Base-by-base conservation (phyloP, 495 filamentous ascomycete genomes). In the Lichenothelia convexa region DNA sequence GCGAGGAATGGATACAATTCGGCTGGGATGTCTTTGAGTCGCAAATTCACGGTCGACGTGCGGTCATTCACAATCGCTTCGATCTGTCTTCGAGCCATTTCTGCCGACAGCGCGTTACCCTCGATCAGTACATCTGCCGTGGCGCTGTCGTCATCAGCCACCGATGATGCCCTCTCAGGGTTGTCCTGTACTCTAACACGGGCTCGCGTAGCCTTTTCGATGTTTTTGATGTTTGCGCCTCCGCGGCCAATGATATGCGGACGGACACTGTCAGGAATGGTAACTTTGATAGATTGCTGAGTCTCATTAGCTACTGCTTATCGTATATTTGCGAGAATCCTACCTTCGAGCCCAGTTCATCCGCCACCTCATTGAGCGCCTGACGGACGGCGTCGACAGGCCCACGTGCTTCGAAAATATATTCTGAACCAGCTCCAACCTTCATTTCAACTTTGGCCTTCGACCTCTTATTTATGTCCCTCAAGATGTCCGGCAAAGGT, bases 1-100 rank as follows among this genome's bases (percentile, higher is more conserved):
- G 80, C 77, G 53, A 99, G 80, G 62, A 95, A 95, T 11, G 87
- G 91, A 58, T 84, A 99, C 53, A 81, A 91, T 51, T 93, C 83
- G 15, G 86, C 74, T 2, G 86, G 87, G 40, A 94, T 76, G 12
- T 76, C 68, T 54, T 73, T 77, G 41, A 97, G 53, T 23, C 73
- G 73, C 21, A 81, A 55, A 55, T 66, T 87, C 49, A 87, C 75
- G 46, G 73, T 83, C 13, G 83, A 77, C 13, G 77, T 75, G 18
- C 80, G 76, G 56, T 93, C 85, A 46, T 77, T 78, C 17, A 80
- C 80, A 50, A 94, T 93, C 36, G 68, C 68, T 45, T 77, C 67
- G 40, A 99, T 84, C 36, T 76, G 73, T n/a, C 73, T 70, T 31
- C 72, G 68, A 26, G 91, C 89, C 56, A 84, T 67, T 36, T 75